Evolutionary conservation across 768 basidiomycete species (phyloP), one percentile per base, ranked within the genome.

Genomic region (Suillus sp.): DNA sequence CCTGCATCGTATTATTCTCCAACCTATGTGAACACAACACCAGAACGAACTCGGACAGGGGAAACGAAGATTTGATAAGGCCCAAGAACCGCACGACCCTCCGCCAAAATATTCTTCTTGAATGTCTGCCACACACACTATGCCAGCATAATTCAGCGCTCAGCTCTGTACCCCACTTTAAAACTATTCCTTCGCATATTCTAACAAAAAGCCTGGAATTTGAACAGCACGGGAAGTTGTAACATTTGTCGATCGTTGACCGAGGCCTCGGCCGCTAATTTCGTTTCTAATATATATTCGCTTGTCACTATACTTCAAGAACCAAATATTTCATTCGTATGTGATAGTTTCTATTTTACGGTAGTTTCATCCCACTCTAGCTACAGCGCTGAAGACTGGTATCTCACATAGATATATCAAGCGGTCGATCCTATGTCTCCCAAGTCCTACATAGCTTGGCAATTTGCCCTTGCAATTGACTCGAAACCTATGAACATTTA

Each of bases 51-150:
- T 63, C 13, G 56, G 43, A 10, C 38, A 59, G 35, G 35, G 20
- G 45, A 63, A 51, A n/a, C 27, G 30, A 10, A 32, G 61, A 27
- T 27, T 62, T 13, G 61, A 65, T 13, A 14, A 27, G 7, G 62
- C 48, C 4, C 62, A 38, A 40, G 64, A 62, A 22, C 40, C 14
- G 4, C 35, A 56, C 20, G 48, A 65, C 43, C 48, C 56, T 14
- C 64, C 62, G 25, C 62, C 62, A 13, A 32, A 43, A 37, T 65
- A 62, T 56, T 22, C 63, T 38, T 55, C 43, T 38, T 63, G 25
- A 40, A 30, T 37, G 22, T 53, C n/a, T 25, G 5, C 25, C 14
- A 38, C 35, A 34, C 55, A n/a, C 27, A 30, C 27, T 51, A 32
- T 51, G 9, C 18, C 18, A 42, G 7, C 18, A 30, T 51, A 11